Conservation (phyloP, 305 asterid species). For the Caryopteris hybrid region DNA sequence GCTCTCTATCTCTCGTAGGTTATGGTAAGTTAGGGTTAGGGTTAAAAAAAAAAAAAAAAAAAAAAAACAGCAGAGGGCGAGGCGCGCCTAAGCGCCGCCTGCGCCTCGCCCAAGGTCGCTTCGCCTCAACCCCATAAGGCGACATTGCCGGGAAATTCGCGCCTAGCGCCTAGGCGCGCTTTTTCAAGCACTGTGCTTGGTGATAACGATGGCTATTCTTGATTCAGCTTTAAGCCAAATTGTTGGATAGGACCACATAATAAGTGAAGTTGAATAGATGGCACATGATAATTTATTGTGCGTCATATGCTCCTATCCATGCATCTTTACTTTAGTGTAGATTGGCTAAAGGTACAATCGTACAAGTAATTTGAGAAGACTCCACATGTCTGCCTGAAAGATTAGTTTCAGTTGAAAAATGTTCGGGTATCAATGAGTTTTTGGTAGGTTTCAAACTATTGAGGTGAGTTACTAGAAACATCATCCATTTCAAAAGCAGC, state of each 20-base stretch:
- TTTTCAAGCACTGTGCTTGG: too few species aligned
- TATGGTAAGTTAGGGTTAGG: too few species aligned
- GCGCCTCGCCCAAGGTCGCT: too few species aligned
- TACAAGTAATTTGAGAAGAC: not conserved
- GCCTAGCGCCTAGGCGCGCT: too few species aligned
- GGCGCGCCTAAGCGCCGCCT: too few species aligned
- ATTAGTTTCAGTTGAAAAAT: not conserved
- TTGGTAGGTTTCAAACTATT: not conserved
- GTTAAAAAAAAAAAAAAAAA: too few species aligned
- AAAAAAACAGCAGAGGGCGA: too few species aligned
- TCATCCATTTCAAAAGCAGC: not conserved
- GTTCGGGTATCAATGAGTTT: not conserved
- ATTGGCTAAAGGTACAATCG: too few species aligned
- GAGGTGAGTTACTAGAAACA: not conserved
- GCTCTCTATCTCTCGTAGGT: too few species aligned
- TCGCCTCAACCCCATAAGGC: too few species aligned
- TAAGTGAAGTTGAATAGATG: not conserved
- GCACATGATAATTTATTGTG: not conserved
- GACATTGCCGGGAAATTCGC: too few species aligned
- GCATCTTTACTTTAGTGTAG: not conserved
- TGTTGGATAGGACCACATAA: not conserved
- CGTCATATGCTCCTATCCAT: too few species aligned
- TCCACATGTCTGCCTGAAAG: not conserved
- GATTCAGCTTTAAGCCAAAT: not conserved
- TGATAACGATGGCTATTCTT: constrained; percentile 3